Evolutionary conservation across 768 basidiomycete species (phyloP).

Genomic region (Collybiopsis luxurians): DNA sequence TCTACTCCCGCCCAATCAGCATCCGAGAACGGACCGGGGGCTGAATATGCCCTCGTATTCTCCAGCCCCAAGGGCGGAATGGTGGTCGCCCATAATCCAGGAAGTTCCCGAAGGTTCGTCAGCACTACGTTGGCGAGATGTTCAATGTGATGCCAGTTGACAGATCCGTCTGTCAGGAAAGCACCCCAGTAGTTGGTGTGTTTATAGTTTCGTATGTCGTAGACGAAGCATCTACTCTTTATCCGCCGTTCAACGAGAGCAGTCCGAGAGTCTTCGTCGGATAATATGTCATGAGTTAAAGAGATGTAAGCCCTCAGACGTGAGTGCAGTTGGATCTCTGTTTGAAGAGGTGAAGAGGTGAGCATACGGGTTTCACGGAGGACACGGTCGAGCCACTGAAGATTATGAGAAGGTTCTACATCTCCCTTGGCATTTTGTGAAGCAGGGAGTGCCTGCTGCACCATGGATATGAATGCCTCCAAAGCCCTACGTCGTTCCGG

Average conservation of each 20-base stretch:
- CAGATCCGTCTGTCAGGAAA: conserved; percentile 35
- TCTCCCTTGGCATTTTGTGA: conserved; percentile 13
- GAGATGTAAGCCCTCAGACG: conserved; percentile 49
- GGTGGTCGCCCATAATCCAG: conserved; percentile 29
- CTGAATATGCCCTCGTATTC: conserved; percentile 52
- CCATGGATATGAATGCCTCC: conserved; percentile 36
- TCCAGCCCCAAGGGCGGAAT: conserved; percentile 51
- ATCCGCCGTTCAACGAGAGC: conserved; percentile 31
- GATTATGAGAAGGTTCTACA: conserved; percentile 32
- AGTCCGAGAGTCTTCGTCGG: conserved; percentile 30
- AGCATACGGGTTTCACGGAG: conserved; percentile 39
- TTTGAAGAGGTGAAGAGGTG: conserved; percentile 13
- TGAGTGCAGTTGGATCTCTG: conserved; percentile 32
- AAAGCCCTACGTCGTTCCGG: conserved; percentile 32
- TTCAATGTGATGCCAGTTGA: conserved; percentile 67
- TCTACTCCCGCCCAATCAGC: conserved; percentile 75
- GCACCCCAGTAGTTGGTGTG: conserved; percentile 58
- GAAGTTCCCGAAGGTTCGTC: conserved; percentile 49
- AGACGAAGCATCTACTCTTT: conserved; percentile 55
- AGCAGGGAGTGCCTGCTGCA: conserved; percentile 33
- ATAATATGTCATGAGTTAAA: conserved; percentile 24
- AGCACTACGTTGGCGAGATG: conserved; percentile 53
- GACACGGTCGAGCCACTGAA: conserved; percentile 44
- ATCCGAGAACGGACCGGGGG: conserved; percentile 35
- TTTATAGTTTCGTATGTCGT: conserved; percentile 61